phyloP scores from a whole-genome alignment of 177 flowering plant genomes.

The Vitis hybrid region DNA sequence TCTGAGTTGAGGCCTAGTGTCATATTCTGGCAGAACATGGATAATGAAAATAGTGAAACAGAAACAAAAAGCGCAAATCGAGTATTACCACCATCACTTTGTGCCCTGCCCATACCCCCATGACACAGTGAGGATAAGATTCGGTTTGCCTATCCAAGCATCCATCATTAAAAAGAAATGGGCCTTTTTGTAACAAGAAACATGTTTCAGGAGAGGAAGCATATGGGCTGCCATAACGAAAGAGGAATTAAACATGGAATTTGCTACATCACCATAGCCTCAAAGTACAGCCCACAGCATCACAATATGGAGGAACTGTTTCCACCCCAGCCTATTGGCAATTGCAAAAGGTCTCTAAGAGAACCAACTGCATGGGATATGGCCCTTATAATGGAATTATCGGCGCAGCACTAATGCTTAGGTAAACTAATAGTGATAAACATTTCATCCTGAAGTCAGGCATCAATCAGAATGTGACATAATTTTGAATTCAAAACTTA shows the following conservation, averaged over 20 bases:
- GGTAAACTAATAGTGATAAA: no score
- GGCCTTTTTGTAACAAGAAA: constrained; percentile 23
- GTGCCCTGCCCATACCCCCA: constrained; percentile 47
- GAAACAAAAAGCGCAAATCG: constrained; percentile 14
- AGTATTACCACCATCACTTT: constrained; percentile 22
- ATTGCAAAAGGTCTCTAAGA: no score
- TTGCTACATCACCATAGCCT: no score
- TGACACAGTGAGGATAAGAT: constrained; percentile 47
- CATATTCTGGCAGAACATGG: constrained; percentile 18
- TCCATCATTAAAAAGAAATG: constrained; percentile 15
- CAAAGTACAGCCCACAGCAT: no score
- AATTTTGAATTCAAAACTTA: not conserved
- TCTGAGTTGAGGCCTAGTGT: constrained; percentile 2
- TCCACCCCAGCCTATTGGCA: not conserved
- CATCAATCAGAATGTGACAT: not conserved
- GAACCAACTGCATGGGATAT: no score
- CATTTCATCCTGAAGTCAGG: not conserved
- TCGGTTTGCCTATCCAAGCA: constrained; percentile 16
- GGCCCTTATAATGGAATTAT: no score
- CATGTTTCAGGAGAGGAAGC: constrained; percentile 45
- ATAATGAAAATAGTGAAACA: constrained; percentile 11
- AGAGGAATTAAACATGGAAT: constrained; percentile 1
- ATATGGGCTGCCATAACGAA: constrained; percentile 18
- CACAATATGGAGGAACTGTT: not conserved
- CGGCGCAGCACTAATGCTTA: no score